Evolutionary conservation across 139 green algal genomes (phyloP), one percentile per base, ranked within the genome.

Genomic region (Chlorella sp.): DNA sequence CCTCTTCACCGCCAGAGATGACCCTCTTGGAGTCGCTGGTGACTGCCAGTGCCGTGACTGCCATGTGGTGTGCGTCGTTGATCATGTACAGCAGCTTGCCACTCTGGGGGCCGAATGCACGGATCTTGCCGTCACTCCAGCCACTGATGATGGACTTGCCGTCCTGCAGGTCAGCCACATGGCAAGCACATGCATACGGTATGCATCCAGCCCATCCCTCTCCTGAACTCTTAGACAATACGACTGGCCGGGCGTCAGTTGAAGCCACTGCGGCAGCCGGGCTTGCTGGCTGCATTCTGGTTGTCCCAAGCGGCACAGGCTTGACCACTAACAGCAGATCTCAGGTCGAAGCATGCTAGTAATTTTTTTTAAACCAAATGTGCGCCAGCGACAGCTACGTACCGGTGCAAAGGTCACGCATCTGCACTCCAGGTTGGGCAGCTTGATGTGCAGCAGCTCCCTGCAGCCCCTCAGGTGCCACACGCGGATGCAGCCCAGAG

Each of bases 81-180:
- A 95, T 93, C 49, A 81, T 91, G 84, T 88, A 95, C 33, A 94
- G 67, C 35, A 94, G 80, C 80, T 90, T 90, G 66, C 90, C 92
- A 26, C 69, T 90, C 75, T 96, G 89, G 0, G 91, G 90, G 0
- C 85, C 87, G 82, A 94, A 94, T 1, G 76, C 88, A 20, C 91
- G 87, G 67, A 97, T 93, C 68, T 89, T 89, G 66, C 91, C 91
- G 71, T 96, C 91, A 66, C 71, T 85, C 89, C 89, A 96, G 5
- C 89, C 91, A 17, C 69, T 87, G 60, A 96, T 64, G 32, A 96
- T 88, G 71, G 35, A 73, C 29, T 77, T 81, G 71, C 89, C 91
- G 74, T 96, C 85, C 69, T 86, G 82, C 49, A 67, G 42, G 42
- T 17, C 42, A 55, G 42, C 10, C 42, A 24, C 42, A 55, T 55